These are phyloP conservation scores for Schrenkiella parvula DNA, from an alignment of 345 rosid species.

Conservation along the genomic window DNA sequence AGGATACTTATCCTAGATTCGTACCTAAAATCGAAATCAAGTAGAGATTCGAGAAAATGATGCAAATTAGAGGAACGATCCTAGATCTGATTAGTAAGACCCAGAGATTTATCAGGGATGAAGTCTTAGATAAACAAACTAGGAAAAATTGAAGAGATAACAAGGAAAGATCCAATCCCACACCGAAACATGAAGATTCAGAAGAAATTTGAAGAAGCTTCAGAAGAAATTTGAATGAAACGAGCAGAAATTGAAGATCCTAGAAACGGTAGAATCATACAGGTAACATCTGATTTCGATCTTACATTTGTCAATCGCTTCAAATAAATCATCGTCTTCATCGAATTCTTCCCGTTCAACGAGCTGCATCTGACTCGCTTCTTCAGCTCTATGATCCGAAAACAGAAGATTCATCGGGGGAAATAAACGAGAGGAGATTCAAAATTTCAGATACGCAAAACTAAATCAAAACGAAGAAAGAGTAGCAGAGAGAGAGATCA, in stretches of 20 bases:
- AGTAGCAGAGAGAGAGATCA: neutral
- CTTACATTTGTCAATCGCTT: constrained; percentile 70
- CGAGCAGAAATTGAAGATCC: neutral
- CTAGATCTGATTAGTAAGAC: neutral
- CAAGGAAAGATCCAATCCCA: neutral
- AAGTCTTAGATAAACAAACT: neutral
- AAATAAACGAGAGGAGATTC: neutral
- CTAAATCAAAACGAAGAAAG: neutral
- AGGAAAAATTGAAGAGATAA: neutral
- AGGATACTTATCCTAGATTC: neutral
- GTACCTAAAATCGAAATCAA: neutral
- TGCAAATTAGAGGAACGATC: neutral
- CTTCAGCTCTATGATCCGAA: constrained; percentile 53
- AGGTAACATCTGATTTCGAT: neutral
- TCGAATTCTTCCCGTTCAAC: constrained; percentile 64
- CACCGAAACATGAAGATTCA: neutral
- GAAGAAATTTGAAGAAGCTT: neutral
- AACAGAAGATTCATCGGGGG: neutral
- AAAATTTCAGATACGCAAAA: neutral
- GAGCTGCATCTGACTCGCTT: constrained; percentile 62
- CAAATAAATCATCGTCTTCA: constrained; percentile 70
- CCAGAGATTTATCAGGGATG: neutral
- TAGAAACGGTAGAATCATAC: neutral
- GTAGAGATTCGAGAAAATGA: neutral
- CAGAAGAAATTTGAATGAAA: neutral